A percentile compares a stretch with the other conserved stretches of the same genome.
Conservation (phyloP, 1,139 yeast species). For the Suhomyces atakaporum region DNA sequence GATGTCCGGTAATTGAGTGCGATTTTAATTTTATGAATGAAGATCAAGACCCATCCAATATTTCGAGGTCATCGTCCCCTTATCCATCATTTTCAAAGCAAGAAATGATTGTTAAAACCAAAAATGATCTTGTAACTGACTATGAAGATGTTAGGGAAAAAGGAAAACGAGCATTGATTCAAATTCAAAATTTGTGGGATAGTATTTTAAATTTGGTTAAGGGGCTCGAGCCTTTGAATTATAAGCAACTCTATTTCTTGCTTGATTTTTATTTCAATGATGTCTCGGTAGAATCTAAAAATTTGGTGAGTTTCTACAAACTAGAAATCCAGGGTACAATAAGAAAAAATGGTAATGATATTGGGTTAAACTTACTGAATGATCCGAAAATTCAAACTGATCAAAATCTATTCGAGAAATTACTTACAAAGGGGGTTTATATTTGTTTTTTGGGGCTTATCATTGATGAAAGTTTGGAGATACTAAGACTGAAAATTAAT, state of each 20-base stretch:
- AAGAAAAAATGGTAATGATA: slow-evolving; percentile 20
- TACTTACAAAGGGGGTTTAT: slow-evolving; percentile 30
- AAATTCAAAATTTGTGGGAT: slow-evolving; percentile 32
- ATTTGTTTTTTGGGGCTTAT: slow-evolving; percentile 35
- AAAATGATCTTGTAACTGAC: slow-evolving; percentile 1
- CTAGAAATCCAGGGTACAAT: slow-evolving; percentile 27
- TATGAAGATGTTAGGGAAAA: slow-evolving; percentile 9
- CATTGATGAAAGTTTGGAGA: slow-evolving; percentile 34
- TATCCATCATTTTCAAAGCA: slow-evolving; percentile 4
- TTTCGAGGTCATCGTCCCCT: slow-evolving; percentile 9
- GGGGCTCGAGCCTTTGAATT: slow-evolving; percentile 26
- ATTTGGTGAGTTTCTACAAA: slow-evolving; percentile 30
- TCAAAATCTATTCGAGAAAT: slow-evolving; percentile 16
- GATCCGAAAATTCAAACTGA: slow-evolving; percentile 14
- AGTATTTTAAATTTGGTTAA: slow-evolving; percentile 23
- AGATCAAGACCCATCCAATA: slow-evolving; percentile 14
- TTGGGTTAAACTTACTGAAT: slow-evolving; percentile 15
- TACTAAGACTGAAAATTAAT: slow-evolving; percentile 22
- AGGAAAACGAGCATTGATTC: slow-evolving; percentile 14
- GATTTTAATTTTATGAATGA: slow-evolving; percentile 42
- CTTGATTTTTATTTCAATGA: slow-evolving; percentile 35
- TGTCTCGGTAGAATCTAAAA: slow-evolving; percentile 23
- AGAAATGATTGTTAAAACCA: not conserved
- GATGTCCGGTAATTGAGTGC: slow-evolving; percentile 47
- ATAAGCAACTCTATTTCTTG: slow-evolving; percentile 35